Conservation (phyloP, 1,284 basidiomycete genomes). For the Cystobasidium slooffiae region DNA sequence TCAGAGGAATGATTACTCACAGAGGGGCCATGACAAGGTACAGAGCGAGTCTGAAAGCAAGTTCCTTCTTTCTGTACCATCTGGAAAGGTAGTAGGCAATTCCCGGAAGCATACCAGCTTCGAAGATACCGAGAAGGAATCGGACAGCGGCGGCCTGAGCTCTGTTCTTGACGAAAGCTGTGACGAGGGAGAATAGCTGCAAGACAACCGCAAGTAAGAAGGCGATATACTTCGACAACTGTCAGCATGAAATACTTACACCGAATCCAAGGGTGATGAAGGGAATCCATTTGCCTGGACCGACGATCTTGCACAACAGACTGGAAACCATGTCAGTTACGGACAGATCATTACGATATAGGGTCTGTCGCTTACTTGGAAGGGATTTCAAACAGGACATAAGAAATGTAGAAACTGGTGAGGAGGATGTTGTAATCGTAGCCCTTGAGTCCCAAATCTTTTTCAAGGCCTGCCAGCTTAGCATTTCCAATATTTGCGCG, state of each 20-base stretch:
- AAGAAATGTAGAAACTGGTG: constrained; percentile 60
- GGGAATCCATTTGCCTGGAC: constrained; percentile 59
- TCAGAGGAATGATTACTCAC: not conserved
- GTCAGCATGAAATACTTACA: constrained; percentile 2
- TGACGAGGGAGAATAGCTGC: constrained; percentile 13
- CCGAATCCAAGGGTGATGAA: constrained; percentile 51
- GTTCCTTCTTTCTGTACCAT: constrained; percentile 56
- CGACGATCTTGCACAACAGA: constrained; percentile 63
- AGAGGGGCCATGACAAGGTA: constrained; percentile 51
- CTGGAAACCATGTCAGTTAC: constrained; percentile 56
- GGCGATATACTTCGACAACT: constrained; percentile 45
- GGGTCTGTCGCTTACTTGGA: constrained; percentile 47
- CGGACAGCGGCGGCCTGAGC: constrained; percentile 26
- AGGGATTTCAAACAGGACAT: constrained; percentile 65
- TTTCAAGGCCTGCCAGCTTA: constrained; percentile 65
- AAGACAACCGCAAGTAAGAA: not conserved
- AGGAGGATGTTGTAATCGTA: constrained; percentile 57
- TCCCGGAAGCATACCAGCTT: constrained; percentile 53
- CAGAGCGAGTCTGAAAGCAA: constrained; percentile 55
- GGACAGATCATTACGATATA: not conserved
- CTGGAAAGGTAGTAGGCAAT: constrained; percentile 55
- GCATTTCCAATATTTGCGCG: constrained; percentile 61
- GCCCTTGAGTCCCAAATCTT: constrained; percentile 63
- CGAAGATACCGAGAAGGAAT: constrained; percentile 38
- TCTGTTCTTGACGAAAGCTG: constrained; percentile 26